Evolutionary conservation across 805 yeast species (phyloP).

Genomic region (Priceomyces carsonii): DNA sequence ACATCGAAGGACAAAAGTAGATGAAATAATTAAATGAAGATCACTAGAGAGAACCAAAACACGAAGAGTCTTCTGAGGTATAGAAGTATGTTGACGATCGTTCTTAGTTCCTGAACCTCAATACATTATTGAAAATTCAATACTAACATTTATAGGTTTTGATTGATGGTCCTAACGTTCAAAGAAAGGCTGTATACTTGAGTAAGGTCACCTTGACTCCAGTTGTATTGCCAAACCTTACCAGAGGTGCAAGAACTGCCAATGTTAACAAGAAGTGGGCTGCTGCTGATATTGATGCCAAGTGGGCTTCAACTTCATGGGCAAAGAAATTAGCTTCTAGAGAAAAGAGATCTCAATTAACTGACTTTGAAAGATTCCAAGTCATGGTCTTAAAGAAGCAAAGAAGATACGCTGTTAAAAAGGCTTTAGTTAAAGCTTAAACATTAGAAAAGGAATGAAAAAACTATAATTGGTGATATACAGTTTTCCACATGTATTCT

Average conservation of each 20-base stretch:
- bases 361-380: conserved; percentile 99
- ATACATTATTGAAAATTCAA: conserved; percentile 1
- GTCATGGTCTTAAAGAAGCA: conserved; percentile 96
- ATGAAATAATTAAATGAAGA: too few species aligned
- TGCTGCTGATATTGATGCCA: conserved; percentile 81
- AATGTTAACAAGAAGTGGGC: conserved; percentile 90
- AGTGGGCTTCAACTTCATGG: conserved; percentile 95
- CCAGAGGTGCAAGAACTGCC: conserved; percentile 93
- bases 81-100: too few species aligned
- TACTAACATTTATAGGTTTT: conserved; percentile 61
- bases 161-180: conserved; percentile 94
- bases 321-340: conserved; percentile 97
- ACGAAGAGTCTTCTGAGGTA: too few species aligned
- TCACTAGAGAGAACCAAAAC: background rate
- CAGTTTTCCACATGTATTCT: conserved; percentile 23
- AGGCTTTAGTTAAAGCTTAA: conserved; percentile 96
- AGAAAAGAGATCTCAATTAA: conserved; percentile 87
- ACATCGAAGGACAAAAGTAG: too few species aligned
- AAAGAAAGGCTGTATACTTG: conserved; percentile 89
- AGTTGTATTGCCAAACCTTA: conserved; percentile 76
- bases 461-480: conserved; percentile 14
- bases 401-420: conserved; percentile 91
- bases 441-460: conserved; percentile 17
- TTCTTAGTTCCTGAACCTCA: background rate
- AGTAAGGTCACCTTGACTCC: conserved; percentile 92